Percentiles rank a stretch among this genome's conserved stretches.
Evolutionary conservation across 23 red algal species (phyloP).

Genomic region (Chondrus crispus): DNA sequence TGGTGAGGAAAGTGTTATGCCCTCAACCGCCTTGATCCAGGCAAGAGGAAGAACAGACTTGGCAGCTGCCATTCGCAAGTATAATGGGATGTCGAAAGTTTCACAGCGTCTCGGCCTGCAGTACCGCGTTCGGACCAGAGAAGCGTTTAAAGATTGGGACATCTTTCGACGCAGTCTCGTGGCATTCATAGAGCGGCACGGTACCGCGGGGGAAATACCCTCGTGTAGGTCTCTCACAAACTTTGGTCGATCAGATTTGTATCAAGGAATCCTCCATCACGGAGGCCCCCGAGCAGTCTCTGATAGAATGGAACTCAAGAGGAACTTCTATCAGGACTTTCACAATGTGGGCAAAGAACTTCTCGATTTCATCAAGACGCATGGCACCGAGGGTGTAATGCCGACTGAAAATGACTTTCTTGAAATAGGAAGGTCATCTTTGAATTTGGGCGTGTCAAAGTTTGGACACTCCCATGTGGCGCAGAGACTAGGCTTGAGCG

Average conservation of each 20-base stretch:
- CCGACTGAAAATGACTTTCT: slow-evolving; percentile 39
- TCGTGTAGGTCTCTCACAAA: neutral
- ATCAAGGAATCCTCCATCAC: slow-evolving; percentile 32
- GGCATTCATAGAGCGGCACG: neutral
- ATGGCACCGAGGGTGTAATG: slow-evolving; percentile 47
- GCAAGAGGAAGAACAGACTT: slow-evolving; percentile 1
- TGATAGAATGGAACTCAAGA: slow-evolving; percentile 28
- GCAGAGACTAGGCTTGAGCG: slow-evolving; percentile 7
- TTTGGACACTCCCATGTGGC: slow-evolving; percentile 40
- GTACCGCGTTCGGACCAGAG: slow-evolving; percentile 19
- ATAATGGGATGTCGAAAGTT: slow-evolving; percentile 31
- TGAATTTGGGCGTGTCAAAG: slow-evolving; percentile 30
- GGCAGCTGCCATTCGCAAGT: slow-evolving; percentile 18
- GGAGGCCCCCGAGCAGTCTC: slow-evolving; percentile 6
- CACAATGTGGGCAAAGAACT: slow-evolving; percentile 5
- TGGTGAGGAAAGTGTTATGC: slow-evolving; percentile 17
- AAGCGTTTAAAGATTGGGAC: slow-evolving; percentile 28
- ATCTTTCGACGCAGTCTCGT: slow-evolving; percentile 24
- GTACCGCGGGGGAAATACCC: neutral
- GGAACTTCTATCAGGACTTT: slow-evolving; percentile 44
- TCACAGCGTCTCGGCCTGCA: slow-evolving; percentile 54
- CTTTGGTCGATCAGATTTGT: slow-evolving; percentile 24
- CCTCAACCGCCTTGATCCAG: neutral
- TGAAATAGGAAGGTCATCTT: neutral
- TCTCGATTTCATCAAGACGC: slow-evolving; percentile 21